Conservation (phyloP, 1,284 basidiomycete species). For the Phellinidium pouzarii region DNA sequence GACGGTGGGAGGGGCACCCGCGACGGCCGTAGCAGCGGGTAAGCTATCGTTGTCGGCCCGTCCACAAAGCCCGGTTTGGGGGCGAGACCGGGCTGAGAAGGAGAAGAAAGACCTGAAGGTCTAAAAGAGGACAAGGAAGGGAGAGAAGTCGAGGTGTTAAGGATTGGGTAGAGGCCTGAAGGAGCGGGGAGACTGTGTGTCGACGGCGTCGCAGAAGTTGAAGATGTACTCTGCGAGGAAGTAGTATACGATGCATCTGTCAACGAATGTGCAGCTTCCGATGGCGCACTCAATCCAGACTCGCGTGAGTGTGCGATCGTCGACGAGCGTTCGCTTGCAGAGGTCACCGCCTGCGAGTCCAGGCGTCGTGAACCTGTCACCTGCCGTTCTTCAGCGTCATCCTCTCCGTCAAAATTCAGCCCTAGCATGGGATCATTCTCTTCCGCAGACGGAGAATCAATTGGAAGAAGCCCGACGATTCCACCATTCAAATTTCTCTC, state of each 20-base stretch:
- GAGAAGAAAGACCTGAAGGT: background rate
- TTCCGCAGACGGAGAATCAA: constrained; percentile 11
- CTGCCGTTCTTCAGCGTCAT: background rate
- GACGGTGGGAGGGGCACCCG: constrained; percentile 15
- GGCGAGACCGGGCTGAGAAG: background rate
- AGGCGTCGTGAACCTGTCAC: background rate
- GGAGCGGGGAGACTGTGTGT: background rate
- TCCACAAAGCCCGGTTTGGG: background rate
- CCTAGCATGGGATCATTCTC: constrained; percentile 17
- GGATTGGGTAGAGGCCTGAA: background rate
- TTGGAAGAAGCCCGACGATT: constrained; percentile 11
- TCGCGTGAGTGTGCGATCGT: background rate
- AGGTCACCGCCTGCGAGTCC: background rate
- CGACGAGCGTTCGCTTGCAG: background rate
- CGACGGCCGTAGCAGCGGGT: constrained; percentile 12
- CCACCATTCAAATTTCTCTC: constrained; percentile 14
- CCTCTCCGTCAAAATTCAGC: constrained; percentile 7
- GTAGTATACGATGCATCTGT: background rate
- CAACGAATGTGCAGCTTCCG: background rate
- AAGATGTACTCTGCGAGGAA: constrained; percentile 1
- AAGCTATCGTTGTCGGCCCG: constrained; percentile 6
- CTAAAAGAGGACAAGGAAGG: constrained; percentile 2
- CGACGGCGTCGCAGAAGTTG: background rate
- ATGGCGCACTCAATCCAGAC: background rate
- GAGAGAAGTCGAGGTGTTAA: constrained; percentile 10